Evolutionary conservation across 768 basidiomycete species (phyloP).

Genomic region (Amanita thiersii): DNA sequence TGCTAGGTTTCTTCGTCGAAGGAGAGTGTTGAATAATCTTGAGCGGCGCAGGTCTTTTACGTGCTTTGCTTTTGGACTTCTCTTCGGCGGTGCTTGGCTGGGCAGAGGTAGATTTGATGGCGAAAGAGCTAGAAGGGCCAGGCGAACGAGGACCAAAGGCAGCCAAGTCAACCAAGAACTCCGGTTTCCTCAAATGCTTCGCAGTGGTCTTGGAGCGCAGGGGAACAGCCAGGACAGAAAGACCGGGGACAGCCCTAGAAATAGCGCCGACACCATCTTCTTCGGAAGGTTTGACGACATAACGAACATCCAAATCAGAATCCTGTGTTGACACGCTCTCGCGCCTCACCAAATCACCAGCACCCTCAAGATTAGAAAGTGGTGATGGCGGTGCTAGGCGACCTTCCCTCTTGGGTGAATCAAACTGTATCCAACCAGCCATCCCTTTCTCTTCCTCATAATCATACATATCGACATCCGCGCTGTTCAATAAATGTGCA

Average conservation of each 20-base stretch:
- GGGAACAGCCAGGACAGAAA: constrained; percentile 29
- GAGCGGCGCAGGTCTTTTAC: constrained; percentile 30
- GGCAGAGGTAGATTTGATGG: not conserved
- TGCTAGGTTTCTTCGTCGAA: constrained; percentile 9
- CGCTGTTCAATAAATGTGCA: constrained; percentile 43
- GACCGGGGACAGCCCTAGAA: constrained; percentile 25
- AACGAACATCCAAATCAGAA: not conserved
- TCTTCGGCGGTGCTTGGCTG: not conserved
- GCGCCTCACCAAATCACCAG: not conserved
- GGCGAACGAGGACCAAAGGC: constrained; percentile 24
- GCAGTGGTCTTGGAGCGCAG: constrained; percentile 20
- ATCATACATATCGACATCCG: constrained; percentile 18
- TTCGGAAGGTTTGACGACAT: constrained; percentile 12
- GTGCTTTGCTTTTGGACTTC: constrained; percentile 17
- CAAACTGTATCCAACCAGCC: constrained; percentile 33
- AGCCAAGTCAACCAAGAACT: constrained; percentile 26
- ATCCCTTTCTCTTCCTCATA: constrained; percentile 16
- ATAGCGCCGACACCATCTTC: constrained; percentile 22
- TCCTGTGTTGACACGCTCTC: constrained; percentile 5
- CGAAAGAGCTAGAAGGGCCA: constrained; percentile 7
- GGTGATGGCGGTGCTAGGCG: no score
- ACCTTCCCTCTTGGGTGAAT: constrained; percentile 14
- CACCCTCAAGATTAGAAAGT: no score
- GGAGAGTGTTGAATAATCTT: constrained; percentile 13
- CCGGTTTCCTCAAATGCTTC: constrained; percentile 26